Base-by-base conservation (phyloP, 148 eudicot species). In the Hydrangea macrophylla region DNA sequence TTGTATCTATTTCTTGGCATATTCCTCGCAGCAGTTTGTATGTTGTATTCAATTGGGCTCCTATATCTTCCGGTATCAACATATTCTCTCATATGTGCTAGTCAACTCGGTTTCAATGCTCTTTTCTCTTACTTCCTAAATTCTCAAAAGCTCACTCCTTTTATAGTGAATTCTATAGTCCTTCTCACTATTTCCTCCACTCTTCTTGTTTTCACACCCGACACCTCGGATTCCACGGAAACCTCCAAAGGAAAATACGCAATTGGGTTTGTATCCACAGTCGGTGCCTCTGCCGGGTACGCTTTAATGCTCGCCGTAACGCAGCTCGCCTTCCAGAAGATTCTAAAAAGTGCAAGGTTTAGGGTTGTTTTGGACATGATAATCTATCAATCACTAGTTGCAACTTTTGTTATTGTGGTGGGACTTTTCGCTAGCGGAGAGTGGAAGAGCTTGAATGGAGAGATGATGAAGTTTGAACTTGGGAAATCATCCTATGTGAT, bases 371-470 rank as follows among this genome's bases (percentile, higher is more conserved):
- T 82, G 28, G 76, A 89, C 8, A 30, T 86, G 80, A 13, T 77
- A 15, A 37, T 86, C 13, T 89, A 75, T 39, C 64, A 70, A 61
- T 28, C 50, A 11, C 9, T 78, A 0, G 77, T 77, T 0, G 83
- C 95, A 0, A 69, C 80, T 3, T 6, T 32, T 6, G 85, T 50
- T 0, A 72, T 77, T 2, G 20, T 77, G 2, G 54, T 75, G n/a
- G 95, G 85, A 40, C 79, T 89, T 26, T 79, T 89, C 17, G 84
- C 76, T 0, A 84, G 84, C 24, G 87, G 95, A 11, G 89, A 89
- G 1, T 89, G 91, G 95, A 70, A 32, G 60, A 70, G 55, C 11
- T 23, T 84, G 26, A 15, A 9, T 25, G 60, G 17, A 24, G 91
- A 89, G 71, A 86, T 84, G 89, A 54, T 48, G 7, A 78, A 23